Base-by-base conservation (phyloP, 2,329 filamentous ascomycete species). In the Cadophora sp. region DNA sequence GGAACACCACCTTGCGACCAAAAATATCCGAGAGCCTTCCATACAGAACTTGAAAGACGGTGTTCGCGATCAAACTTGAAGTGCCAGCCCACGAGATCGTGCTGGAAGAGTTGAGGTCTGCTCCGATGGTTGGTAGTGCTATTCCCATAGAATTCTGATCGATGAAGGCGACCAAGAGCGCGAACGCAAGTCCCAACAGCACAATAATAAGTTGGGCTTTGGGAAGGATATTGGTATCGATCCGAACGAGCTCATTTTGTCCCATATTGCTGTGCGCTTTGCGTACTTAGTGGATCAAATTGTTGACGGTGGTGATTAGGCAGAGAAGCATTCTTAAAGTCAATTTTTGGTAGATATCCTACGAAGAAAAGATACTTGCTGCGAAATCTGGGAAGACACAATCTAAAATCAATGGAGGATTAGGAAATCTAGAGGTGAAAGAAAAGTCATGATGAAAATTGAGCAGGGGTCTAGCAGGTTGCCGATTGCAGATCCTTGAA, bases 31-130 rank as follows among this genome's bases (percentile, higher is more conserved):
- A 89, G 3, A 89, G 73, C 2, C 87, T 83, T 24, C 88, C 88
- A 74, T 90, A 90, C 0, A 91, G 81, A 68, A 90, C 86, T 71
- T 89, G 88, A 71, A 90, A 91, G 40, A 86, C 84, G 0, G 89
- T 90, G 68, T 85, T 86, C 34, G 85, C 85, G 56, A 88, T 83
- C 55, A 88, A 76, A 3, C 82, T 81, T 9, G 84, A 82, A 0
- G 84, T 86, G 7, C 84, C 84, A 1, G 83, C 83, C 85, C 85
- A 87, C 0, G 83, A 81, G 58, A 89, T 89, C 2, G 84, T 84
- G n/a, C 79, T 80, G 69, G 79, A 78, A 1, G 80, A 80, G 66
- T 77, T 71, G 24, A 78, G 79, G 64, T 87, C 83, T 62, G 79
- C 74, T 65, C 83, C 81, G 72, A 87, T 82, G 34, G 84, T 83